Conservation (phyloP, 805 yeast genomes). For the Pichia scutulata region DNA sequence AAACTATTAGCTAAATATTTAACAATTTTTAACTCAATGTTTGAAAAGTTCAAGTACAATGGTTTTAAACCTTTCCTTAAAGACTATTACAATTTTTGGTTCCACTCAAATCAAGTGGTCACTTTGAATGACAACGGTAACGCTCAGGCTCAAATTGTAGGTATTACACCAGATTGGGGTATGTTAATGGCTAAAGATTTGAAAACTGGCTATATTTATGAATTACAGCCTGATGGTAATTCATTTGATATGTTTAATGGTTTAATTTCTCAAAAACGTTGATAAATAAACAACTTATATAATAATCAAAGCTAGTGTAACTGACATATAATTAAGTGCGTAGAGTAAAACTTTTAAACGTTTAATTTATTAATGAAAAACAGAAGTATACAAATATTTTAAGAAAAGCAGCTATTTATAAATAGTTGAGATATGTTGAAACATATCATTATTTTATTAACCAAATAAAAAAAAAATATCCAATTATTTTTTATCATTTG, state of each 20-base stretch:
- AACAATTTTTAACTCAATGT: constrained; percentile 56
- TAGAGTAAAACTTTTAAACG: constrained; percentile 6
- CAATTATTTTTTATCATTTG: constrained; percentile 15
- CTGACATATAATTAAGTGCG: not conserved
- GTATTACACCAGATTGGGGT: constrained; percentile 83
- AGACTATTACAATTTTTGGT: constrained; percentile 76
- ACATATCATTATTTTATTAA: not conserved
- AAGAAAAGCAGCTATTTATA: constrained; percentile 8
- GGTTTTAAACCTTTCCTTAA: constrained; percentile 68
- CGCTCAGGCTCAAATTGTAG: constrained; percentile 57
- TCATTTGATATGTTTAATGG: constrained; percentile 94
- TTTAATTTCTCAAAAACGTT: constrained; percentile 54
- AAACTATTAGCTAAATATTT: constrained; percentile 59
- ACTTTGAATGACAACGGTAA: constrained; percentile 39
- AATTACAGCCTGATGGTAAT: constrained; percentile 94
- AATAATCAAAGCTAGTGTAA: too few species aligned
- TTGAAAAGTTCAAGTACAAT: constrained; percentile 44
- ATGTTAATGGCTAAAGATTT: constrained; percentile 69
- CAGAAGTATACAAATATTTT: constrained; percentile 9
- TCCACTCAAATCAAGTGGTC: constrained; percentile 71
- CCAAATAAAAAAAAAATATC: not conserved
- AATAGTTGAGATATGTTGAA: constrained; percentile 14
- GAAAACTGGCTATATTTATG: constrained; percentile 50
- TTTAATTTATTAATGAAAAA: constrained; percentile 9
- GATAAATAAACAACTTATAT: not conserved